Conservation (phyloP, 805 yeast species). For the Saturnispora galanensis region DNA sequence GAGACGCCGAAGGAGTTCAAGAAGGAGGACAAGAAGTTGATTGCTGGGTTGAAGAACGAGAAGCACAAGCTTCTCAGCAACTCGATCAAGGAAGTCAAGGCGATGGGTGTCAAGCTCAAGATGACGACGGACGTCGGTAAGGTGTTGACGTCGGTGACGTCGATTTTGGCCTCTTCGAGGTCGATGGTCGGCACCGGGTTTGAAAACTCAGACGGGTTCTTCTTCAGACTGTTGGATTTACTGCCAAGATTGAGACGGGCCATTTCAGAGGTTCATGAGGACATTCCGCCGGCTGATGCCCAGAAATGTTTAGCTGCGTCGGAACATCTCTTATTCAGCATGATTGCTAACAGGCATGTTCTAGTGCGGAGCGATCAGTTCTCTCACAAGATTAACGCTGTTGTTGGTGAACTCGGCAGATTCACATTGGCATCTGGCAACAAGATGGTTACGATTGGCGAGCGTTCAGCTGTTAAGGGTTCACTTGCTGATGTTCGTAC, state of each 20-base stretch:
- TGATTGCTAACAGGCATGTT: slow-evolving; percentile 46
- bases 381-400: slow-evolving; percentile 7
- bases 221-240: slow-evolving; percentile 64
- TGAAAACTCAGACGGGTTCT: slow-evolving; percentile 38
- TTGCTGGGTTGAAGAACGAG: slow-evolving; percentile 69
- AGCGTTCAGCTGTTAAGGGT: not conserved
- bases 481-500: slow-evolving; percentile 1
- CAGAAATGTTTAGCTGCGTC: slow-evolving; percentile 67
- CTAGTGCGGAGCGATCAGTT: slow-evolving; percentile 26
- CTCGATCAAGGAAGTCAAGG: slow-evolving; percentile 59
- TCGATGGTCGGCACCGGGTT: slow-evolving; percentile 34
- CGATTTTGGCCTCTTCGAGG: slow-evolving; percentile 46
- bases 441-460: not conserved
- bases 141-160: slow-evolving; percentile 51
- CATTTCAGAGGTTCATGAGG: slow-evolving; percentile 52
- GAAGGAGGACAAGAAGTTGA: slow-evolving; percentile 63
- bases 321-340: slow-evolving; percentile 56
- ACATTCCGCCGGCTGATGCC: slow-evolving; percentile 64
- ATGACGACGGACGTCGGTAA: slow-evolving; percentile 57
- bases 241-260: slow-evolving; percentile 70
- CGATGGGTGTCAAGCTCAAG: slow-evolving; percentile 65
- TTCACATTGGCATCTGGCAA: not conserved
- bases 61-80: slow-evolving; percentile 72
- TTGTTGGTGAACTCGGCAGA: not conserved
- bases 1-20: slow-evolving; percentile 69